Evolutionary conservation across 2,329 filamentous ascomycete species (phyloP).

Genomic region (Trichoderma asperellum): DNA sequence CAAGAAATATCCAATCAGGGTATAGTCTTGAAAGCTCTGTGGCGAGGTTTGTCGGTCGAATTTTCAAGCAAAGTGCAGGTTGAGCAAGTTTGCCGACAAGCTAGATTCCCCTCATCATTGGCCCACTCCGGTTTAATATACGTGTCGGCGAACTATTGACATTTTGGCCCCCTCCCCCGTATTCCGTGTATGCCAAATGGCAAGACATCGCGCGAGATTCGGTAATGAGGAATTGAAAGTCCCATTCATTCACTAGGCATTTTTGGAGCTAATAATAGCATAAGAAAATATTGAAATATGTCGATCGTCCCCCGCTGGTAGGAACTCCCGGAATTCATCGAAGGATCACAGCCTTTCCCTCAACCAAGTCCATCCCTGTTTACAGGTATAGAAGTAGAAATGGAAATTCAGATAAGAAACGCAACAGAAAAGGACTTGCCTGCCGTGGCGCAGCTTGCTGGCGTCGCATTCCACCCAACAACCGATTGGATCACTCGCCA

Average conservation of each 20-base stretch:
- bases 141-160: constrained; percentile 5
- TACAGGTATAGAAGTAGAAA: background rate
- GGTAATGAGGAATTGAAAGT: background rate
- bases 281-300: background rate
- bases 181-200: background rate
- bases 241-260: background rate
- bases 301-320: constrained; percentile 2
- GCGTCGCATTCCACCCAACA: constrained; percentile 29
- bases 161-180: background rate
- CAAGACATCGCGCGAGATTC: background rate
- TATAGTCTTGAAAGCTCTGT: background rate
- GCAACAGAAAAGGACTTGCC: constrained; percentile 30
- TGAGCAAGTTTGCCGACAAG: background rate
- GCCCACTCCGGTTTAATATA: constrained; percentile 7
- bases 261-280: background rate
- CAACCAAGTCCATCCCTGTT: background rate
- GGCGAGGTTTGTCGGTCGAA: background rate
- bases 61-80: background rate
- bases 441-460: constrained; percentile 29
- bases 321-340: background rate
- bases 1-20: background rate
- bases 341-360: background rate
- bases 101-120: background rate
- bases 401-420: constrained; percentile 29
- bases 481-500: constrained; percentile 30